These are phyloP conservation scores for Arthrobotrys entomopaga DNA, from an alignment of 2,329 filamentous ascomycete species.

Conservation along the genomic window DNA sequence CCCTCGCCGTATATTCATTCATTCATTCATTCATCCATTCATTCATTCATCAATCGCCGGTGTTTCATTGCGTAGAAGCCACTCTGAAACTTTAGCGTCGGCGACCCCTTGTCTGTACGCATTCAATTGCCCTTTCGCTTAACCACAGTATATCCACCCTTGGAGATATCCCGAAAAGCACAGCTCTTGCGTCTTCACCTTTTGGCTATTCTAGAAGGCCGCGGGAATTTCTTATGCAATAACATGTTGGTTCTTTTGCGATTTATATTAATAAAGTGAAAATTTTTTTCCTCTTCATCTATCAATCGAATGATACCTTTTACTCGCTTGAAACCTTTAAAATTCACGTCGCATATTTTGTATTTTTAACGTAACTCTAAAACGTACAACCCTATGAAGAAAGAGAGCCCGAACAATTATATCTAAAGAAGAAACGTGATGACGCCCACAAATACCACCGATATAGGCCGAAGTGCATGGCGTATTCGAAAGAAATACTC, in stretches of 20 bases:
- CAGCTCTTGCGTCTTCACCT: constrained; percentile 4
- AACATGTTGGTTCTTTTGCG: background rate
- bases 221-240: constrained; percentile 43
- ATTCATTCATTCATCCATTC: background rate
- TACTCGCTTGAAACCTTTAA: background rate
- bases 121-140: constrained; percentile 45
- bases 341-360: background rate
- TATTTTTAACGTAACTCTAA: no score
- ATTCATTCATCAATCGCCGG: constrained; percentile 9
- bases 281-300: background rate
- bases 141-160: constrained; percentile 31
- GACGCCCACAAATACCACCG: constrained; percentile 6
- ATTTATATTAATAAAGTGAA: background rate
- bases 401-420: background rate
- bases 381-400: no score
- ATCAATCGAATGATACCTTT: background rate
- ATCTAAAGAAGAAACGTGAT: background rate
- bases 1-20: background rate
- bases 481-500: constrained; percentile 18
- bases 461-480: background rate
- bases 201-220: constrained; percentile 48
- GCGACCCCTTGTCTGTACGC: constrained; percentile 49
- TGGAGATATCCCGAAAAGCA: constrained; percentile 38
- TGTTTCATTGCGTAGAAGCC: constrained; percentile 25
- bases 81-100: constrained; percentile 49